Conservation (phyloP, 495 filamentous ascomycete species). For the Peziza echinospora region DNA sequence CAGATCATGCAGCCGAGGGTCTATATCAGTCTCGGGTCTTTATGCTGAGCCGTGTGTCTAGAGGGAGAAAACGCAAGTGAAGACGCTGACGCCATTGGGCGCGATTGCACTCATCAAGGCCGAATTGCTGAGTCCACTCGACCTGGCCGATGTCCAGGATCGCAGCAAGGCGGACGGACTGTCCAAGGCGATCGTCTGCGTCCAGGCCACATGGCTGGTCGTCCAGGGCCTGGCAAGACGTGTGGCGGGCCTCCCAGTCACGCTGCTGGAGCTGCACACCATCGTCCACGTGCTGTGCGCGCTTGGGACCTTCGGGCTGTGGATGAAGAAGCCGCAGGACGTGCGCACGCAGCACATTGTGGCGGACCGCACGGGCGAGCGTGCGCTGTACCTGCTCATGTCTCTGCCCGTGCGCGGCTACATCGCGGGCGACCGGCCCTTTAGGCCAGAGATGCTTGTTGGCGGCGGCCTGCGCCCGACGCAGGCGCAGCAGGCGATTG, state of each 20-base stretch:
- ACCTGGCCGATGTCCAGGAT: conserved; percentile 5
- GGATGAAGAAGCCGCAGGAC: conserved; percentile 10
- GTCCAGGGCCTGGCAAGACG: conserved; percentile 14
- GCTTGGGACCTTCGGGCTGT: conserved; percentile 4
- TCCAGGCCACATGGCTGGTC: conserved; percentile 21
- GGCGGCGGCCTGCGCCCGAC: no score
- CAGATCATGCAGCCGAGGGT: no score
- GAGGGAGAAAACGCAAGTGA: background rate
- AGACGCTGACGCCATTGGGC: background rate
- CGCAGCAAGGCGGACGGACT: conserved; percentile 21
- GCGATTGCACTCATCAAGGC: background rate
- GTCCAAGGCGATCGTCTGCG: conserved; percentile 15
- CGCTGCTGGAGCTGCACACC: conserved; percentile 22
- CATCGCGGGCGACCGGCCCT: no score
- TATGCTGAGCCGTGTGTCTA: background rate
- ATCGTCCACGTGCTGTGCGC: conserved; percentile 21
- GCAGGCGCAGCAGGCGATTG: no score
- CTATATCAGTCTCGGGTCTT: no score
- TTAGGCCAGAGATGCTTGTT: no score
- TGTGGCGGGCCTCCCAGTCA: conserved; percentile 11
- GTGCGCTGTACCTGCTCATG: no score
- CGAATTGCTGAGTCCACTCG: background rate
- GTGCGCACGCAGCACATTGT: no score
- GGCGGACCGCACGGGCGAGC: no score
- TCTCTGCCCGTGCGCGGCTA: no score